Conservation (phyloP, 768 basidiomycete species). For the Saitozyma podzolica region DNA sequence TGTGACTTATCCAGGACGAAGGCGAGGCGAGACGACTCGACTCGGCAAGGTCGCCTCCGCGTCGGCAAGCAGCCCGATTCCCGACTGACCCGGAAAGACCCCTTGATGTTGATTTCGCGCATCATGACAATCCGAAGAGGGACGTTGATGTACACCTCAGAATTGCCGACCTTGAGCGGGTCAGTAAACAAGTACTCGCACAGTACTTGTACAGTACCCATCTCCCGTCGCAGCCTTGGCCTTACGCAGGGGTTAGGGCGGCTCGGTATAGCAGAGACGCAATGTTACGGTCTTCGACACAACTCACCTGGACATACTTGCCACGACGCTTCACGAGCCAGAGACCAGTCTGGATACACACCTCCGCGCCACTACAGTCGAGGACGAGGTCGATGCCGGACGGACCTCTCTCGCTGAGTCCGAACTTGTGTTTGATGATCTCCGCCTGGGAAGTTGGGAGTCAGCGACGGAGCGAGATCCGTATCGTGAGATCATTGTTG, state of each 20-base stretch:
- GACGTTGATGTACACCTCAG: slow-evolving; percentile 2
- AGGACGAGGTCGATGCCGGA: slow-evolving; percentile 76
- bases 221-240: background rate
- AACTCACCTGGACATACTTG: slow-evolving; percentile 13
- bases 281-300: background rate
- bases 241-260: background rate
- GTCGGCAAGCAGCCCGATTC: background rate
- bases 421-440: slow-evolving; percentile 64
- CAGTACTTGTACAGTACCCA: too few species aligned
- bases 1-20: too few species aligned
- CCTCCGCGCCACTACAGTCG: slow-evolving; percentile 87
- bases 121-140: slow-evolving; percentile 12
- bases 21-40: too few species aligned
- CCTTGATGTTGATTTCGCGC: slow-evolving; percentile 17
- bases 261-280: too few species aligned
- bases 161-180: too few species aligned
- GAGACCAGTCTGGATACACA: slow-evolving; percentile 80
- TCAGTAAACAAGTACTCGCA: too few species aligned
- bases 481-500: too few species aligned
- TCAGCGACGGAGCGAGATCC: too few species aligned
- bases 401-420: slow-evolving; percentile 66
- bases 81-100: slow-evolving; percentile 16
- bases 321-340: slow-evolving; percentile 61
- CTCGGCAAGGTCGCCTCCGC: background rate
- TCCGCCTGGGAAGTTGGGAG: slow-evolving; percentile 53